Evolutionary conservation across 2,329 filamentous ascomycete genomes (phyloP).

Genomic region (Rosellinia necatrix): DNA sequence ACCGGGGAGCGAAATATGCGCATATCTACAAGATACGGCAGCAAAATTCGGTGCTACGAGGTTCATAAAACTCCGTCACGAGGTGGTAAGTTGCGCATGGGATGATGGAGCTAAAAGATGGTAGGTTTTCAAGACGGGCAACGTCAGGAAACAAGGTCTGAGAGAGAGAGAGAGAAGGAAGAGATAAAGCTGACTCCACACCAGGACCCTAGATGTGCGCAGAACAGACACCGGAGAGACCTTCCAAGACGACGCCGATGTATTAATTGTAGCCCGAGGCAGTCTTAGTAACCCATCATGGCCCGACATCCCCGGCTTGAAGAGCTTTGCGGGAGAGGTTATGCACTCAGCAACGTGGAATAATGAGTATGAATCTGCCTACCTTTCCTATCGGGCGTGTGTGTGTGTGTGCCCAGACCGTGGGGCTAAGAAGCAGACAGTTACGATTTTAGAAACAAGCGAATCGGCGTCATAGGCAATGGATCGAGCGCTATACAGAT

Average conservation of each 20-base stretch:
- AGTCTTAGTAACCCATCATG: constrained; percentile 49
- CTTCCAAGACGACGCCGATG: constrained; percentile 47
- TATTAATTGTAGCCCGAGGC: constrained; percentile 49
- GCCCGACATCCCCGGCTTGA: constrained; percentile 50
- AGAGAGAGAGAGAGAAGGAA: neutral
- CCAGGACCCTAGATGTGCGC: constrained; percentile 43
- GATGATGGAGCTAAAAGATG: constrained; percentile 46
- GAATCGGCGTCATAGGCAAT: constrained; percentile 56
- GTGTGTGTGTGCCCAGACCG: too few species aligned
- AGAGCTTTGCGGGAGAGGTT: constrained; percentile 47
- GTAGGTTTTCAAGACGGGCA: constrained; percentile 28
- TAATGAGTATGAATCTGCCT: constrained; percentile 36
- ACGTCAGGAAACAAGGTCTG: neutral
- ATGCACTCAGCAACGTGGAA: constrained; percentile 55
- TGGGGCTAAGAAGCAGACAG: too few species aligned
- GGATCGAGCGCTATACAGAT: constrained; percentile 60
- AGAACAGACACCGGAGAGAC: constrained; percentile 43
- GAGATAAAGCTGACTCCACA: constrained; percentile 3
- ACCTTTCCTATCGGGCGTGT: neutral
- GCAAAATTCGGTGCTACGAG: constrained; percentile 52
- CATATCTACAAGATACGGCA: constrained; percentile 53
- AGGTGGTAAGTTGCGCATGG: constrained; percentile 49
- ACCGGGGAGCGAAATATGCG: constrained; percentile 52
- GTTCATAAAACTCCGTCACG: constrained; percentile 51
- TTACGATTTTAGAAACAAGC: constrained; percentile 54